phyloP scores from a whole-genome alignment of 2,329 filamentous ascomycete genomes.

The Sclerotinia trifoliorum region DNA sequence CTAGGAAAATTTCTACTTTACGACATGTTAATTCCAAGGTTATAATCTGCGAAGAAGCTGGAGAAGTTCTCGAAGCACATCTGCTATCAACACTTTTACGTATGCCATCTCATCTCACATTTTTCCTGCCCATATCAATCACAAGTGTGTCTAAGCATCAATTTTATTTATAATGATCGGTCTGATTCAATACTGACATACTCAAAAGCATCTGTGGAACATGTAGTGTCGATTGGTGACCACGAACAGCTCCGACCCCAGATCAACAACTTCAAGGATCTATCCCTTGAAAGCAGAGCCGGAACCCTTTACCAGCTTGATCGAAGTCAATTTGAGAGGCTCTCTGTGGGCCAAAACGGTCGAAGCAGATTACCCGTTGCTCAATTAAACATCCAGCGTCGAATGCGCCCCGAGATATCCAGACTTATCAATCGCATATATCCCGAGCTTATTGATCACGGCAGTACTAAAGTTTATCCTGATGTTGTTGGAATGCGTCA shows the following conservation, averaged over 20 bases:
- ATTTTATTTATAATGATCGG: no score
- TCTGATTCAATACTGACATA: conserved; percentile 26
- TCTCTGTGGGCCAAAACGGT: conserved; percentile 28
- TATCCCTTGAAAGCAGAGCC: conserved; percentile 38
- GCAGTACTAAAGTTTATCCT: conserved; percentile 25
- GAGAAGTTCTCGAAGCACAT: conserved; percentile 46
- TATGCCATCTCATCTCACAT: conserved; percentile 17
- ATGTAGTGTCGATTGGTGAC: conserved; percentile 47
- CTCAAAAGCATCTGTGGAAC: conserved; percentile 42
- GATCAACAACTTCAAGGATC: conserved; percentile 30
- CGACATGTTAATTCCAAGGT: conserved; percentile 44
- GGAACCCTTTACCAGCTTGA: conserved; percentile 34
- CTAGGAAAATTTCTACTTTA: conserved; percentile 46
- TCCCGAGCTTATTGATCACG: conserved; percentile 32
- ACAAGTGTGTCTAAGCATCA: no score
- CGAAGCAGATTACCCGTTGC: conserved; percentile 31
- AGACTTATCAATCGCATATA: conserved; percentile 33
- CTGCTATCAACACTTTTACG: conserved; percentile 40
- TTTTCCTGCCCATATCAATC: no score
- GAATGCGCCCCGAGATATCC: conserved; percentile 38
- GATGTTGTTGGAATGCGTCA: conserved; percentile 36
- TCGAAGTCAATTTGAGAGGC: conserved; percentile 36
- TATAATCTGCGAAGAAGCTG: conserved; percentile 46
- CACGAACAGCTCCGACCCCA: conserved; percentile 45
- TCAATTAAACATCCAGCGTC: conserved; percentile 35